phyloP scores from a whole-genome alignment of 192 early-diverging fungal species.

The Allomyces macrogynus region DNA sequence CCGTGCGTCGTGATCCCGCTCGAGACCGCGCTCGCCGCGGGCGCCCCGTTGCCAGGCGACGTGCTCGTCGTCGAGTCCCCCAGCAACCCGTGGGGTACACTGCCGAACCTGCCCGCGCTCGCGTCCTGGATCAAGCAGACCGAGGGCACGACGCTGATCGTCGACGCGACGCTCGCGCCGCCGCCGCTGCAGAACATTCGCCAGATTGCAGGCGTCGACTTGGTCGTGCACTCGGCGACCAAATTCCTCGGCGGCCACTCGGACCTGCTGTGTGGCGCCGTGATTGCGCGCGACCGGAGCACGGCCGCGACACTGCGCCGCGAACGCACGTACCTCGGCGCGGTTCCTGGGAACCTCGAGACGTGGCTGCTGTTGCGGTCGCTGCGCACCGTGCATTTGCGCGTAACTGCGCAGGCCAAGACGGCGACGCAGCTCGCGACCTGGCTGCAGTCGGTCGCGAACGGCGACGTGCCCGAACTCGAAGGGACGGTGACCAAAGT shows the following conservation, averaged over 20 bases:
- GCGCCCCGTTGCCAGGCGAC: slow-evolving; percentile 9
- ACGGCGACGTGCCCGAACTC: slow-evolving; percentile 4
- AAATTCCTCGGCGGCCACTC: slow-evolving; percentile 55
- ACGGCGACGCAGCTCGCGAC: slow-evolving; percentile 27
- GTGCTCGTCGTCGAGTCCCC: slow-evolving; percentile 43
- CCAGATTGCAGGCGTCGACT: slow-evolving; percentile 25
- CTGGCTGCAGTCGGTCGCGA: slow-evolving; percentile 22
- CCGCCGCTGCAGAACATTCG: slow-evolving; percentile 34
- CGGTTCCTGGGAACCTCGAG: slow-evolving; percentile 41
- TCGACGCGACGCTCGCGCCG: slow-evolving; percentile 51
- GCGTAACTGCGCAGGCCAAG: slow-evolving; percentile 37
- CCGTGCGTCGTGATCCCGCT: slow-evolving; percentile 12
- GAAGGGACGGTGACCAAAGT: neutral
- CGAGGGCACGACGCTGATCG: slow-evolving; percentile 26
- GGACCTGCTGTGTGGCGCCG: slow-evolving; percentile 43
- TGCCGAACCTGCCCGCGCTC: slow-evolving; percentile 13
- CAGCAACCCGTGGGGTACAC: slow-evolving; percentile 36
- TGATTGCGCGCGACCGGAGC: slow-evolving; percentile 22
- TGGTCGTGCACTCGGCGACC: slow-evolving; percentile 47
- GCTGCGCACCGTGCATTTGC: slow-evolving; percentile 34
- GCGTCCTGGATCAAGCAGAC: slow-evolving; percentile 16
- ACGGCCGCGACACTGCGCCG: slow-evolving; percentile 16
- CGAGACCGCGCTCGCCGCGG: slow-evolving; percentile 14
- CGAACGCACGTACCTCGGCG: slow-evolving; percentile 28
- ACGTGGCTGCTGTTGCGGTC: slow-evolving; percentile 39